phyloP scores from a whole-genome alignment of 345 rosid genomes.

The Syzygium jambos region DNA sequence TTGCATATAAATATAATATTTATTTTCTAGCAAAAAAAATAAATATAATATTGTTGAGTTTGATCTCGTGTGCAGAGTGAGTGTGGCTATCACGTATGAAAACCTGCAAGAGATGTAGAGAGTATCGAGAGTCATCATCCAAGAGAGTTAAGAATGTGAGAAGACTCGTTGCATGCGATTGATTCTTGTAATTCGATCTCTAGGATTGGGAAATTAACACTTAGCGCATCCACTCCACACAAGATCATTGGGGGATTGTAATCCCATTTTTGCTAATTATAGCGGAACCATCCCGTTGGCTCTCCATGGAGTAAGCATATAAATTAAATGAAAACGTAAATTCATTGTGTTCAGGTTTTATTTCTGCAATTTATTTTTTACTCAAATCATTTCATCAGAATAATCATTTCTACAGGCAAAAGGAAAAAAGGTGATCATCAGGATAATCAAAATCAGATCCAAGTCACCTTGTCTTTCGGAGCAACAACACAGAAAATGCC shows the following conservation, averaged over 20 bases:
- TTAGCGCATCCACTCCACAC: too few species aligned
- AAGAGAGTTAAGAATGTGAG: neutral
- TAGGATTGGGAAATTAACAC: fast-evolving
- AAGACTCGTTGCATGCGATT: too few species aligned
- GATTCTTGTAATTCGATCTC: neutral
- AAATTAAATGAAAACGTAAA: neutral
- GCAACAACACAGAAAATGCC: neutral
- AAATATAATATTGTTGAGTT: fast-evolving
- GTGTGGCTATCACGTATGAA: neutral
- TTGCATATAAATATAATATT: neutral
- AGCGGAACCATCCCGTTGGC: neutral
- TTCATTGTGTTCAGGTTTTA: neutral
- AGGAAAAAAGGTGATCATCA: neutral
- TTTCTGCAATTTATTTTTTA: neutral
- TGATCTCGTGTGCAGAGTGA: fast-evolving
- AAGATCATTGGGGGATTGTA: neutral
- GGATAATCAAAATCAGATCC: neutral
- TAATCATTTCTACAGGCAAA: fast-evolving
- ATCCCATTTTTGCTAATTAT: neutral
- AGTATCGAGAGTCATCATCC: fast-evolving
- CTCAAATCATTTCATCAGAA: fast-evolving
- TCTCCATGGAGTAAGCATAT: neutral
- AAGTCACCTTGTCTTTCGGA: neutral
- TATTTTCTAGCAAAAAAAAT: too few species aligned
- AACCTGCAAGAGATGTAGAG: neutral